A percentile compares a stretch with the other conserved stretches of the same genome.
Conservation (phyloP, 176 grass and related monocot species). For the Pontederia paniculata region DNA sequence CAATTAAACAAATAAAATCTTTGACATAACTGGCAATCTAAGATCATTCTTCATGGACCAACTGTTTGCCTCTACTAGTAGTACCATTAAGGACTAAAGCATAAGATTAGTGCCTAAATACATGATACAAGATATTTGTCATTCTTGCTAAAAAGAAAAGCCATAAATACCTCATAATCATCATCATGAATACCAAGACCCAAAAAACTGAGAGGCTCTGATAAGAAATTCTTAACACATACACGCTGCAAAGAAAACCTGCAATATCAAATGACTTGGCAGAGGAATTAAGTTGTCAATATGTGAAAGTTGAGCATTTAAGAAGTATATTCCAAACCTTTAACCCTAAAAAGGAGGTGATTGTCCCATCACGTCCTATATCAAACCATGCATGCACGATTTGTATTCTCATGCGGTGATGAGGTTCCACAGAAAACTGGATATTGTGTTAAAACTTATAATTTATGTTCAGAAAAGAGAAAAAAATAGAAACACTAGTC, state of each 20-base stretch:
- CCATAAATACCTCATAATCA: conserved; percentile 43
- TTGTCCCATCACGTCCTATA: conserved; percentile 75
- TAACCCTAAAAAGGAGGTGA: conserved; percentile 82
- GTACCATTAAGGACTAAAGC: too few species aligned
- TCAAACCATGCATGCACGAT: too few species aligned
- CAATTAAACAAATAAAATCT: too few species aligned
- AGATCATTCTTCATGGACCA: too few species aligned
- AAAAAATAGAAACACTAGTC: too few species aligned
- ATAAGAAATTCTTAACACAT: conserved; percentile 73
- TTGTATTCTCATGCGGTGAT: too few species aligned
- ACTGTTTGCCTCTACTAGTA: too few species aligned
- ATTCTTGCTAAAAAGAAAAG: conserved; percentile 7
- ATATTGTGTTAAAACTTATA: too few species aligned
- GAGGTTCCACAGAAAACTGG: too few species aligned
- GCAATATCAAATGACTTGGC: neutral
- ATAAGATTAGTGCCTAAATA: too few species aligned
- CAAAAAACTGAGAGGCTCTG: conserved; percentile 81
- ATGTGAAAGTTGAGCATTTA: neutral
- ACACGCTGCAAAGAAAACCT: conserved; percentile 46
- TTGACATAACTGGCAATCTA: too few species aligned
- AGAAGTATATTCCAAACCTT: conserved; percentile 38
- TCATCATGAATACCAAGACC: conserved; percentile 50
- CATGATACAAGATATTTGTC: neutral
- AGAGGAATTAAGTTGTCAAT: neutral
- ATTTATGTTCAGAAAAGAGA: too few species aligned